These are phyloP conservation scores for Penicillium ucsense DNA, from an alignment of 495 filamentous ascomycete species.

Conservation along the genomic window DNA sequence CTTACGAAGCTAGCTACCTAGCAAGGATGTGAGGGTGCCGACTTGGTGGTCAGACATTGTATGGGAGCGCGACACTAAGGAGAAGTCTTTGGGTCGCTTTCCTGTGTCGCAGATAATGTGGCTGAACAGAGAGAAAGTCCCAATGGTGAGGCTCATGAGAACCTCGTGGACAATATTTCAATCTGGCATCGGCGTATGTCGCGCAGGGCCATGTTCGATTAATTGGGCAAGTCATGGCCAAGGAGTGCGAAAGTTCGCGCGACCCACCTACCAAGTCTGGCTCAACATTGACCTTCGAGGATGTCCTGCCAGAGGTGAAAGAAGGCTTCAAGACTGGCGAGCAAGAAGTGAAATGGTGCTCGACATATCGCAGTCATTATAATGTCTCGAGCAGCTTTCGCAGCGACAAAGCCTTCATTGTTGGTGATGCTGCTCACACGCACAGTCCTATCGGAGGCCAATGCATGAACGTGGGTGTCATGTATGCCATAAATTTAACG, in stretches of 20 bases:
- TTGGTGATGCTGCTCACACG: slow-evolving; percentile 44
- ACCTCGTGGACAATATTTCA: slow-evolving; percentile 18
- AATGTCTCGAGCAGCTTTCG: slow-evolving; percentile 22
- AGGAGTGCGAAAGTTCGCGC: slow-evolving; percentile 1
- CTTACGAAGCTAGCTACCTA: slow-evolving; percentile 20
- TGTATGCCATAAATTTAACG: slow-evolving; percentile 48
- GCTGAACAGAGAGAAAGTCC: slow-evolving; percentile 12
- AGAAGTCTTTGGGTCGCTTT: slow-evolving; percentile 21
- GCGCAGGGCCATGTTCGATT: slow-evolving; percentile 14
- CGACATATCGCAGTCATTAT: slow-evolving; percentile 26
- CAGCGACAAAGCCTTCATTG: slow-evolving; percentile 22
- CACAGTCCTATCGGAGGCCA: slow-evolving; percentile 48
- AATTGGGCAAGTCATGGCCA: slow-evolving; percentile 2
- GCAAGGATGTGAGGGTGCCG: slow-evolving; percentile 29
- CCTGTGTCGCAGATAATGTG: slow-evolving; percentile 28
- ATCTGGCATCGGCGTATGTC: slow-evolving; percentile 20
- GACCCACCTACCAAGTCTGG: background rate
- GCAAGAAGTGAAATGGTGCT: slow-evolving; percentile 29
- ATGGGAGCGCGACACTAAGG: slow-evolving; percentile 22
- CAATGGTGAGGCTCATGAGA: slow-evolving; percentile 27
- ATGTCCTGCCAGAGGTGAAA: slow-evolving; percentile 15
- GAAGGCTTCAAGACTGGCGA: slow-evolving; percentile 12
- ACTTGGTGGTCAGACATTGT: slow-evolving; percentile 21
- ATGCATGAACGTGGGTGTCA: slow-evolving; percentile 53
- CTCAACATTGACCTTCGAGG: slow-evolving; percentile 19